phyloP scores from a whole-genome alignment of 129 eudicot species.

The Flaveria brownii region DNA sequence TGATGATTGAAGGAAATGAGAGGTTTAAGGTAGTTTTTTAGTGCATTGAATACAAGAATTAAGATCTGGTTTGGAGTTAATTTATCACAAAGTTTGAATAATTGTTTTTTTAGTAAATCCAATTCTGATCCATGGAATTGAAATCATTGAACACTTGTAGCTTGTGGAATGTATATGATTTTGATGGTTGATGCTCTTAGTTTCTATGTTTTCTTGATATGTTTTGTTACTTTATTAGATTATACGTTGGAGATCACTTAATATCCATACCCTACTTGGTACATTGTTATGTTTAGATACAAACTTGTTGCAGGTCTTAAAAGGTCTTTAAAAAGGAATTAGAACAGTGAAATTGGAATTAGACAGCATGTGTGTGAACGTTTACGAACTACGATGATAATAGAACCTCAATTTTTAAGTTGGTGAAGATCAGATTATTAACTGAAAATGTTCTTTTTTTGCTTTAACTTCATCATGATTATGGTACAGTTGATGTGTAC shows the following conservation, averaged over 20 bases:
- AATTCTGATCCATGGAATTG: slow-evolving; percentile 21
- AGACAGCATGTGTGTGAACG: too few relatives aligned
- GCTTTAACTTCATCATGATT: neutral
- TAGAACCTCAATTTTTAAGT: too few relatives aligned
- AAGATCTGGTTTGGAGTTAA: slow-evolving; percentile 4
- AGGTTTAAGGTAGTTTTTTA: neutral
- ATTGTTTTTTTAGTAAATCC: neutral
- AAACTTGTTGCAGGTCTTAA: too few relatives aligned
- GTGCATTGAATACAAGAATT: slow-evolving; percentile 12
- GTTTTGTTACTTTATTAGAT: too few relatives aligned
- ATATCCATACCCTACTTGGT: neutral
- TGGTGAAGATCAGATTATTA: neutral
- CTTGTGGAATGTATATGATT: slow-evolving; percentile 20
- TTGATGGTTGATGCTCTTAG: neutral
- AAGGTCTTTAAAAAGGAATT: too few relatives aligned
- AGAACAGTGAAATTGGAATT: too few relatives aligned
- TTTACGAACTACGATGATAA: too few relatives aligned
- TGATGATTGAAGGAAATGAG: neutral
- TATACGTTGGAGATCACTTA: slow-evolving; percentile 1
- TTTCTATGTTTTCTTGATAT: too few relatives aligned
- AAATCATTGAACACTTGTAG: neutral
- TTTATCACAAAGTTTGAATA: neutral
- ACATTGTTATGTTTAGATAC: neutral
- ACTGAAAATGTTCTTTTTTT: neutral
- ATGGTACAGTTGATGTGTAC: slow-evolving; percentile 13